Evolutionary conservation across 1,139 yeast genomes (phyloP).

Genomic region (Sugiyamaella japonica): DNA sequence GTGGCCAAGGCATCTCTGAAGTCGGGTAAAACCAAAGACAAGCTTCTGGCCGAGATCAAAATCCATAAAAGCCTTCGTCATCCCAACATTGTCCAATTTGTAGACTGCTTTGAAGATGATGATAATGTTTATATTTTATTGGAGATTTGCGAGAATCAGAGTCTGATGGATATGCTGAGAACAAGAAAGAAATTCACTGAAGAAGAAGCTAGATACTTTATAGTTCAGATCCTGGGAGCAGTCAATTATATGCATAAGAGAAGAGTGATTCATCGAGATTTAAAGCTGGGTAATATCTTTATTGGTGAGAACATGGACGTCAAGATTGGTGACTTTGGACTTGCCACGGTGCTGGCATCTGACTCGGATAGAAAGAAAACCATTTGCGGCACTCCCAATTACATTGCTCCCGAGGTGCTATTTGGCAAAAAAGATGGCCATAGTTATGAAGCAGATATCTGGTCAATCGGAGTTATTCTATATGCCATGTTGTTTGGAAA

Average conservation of each 20-base stretch:
- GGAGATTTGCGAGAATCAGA: constrained; percentile 79
- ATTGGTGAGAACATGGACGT: constrained; percentile 90
- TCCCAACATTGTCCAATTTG: constrained; percentile 84
- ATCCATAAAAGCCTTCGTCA: constrained; percentile 91
- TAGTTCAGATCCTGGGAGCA: constrained; percentile 94
- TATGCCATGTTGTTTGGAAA: constrained; percentile 88
- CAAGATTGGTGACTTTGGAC: constrained; percentile 95
- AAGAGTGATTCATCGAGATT: constrained; percentile 93
- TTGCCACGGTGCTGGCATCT: constrained; percentile 81
- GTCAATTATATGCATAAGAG: constrained; percentile 87
- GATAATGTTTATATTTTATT: constrained; percentile 87
- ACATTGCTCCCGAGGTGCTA: constrained; percentile 95
- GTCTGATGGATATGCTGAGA: constrained; percentile 88
- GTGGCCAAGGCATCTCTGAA: constrained; percentile 94
- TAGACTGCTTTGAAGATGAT: constrained; percentile 95
- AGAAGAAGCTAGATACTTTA: constrained; percentile 86
- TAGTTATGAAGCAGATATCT: constrained; percentile 71
- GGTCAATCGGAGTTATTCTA: constrained; percentile 97
- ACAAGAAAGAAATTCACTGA: constrained; percentile 80
- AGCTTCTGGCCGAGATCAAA: constrained; percentile 84
- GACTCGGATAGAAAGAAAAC: constrained; percentile 79
- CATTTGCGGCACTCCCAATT: constrained; percentile 97
- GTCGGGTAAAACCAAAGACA: constrained; percentile 87
- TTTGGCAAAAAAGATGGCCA: constrained; percentile 89
- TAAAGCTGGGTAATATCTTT: constrained; percentile 91